phyloP scores from a whole-genome alignment of 2,329 filamentous ascomycete species.

The Juglanconis sp. region DNA sequence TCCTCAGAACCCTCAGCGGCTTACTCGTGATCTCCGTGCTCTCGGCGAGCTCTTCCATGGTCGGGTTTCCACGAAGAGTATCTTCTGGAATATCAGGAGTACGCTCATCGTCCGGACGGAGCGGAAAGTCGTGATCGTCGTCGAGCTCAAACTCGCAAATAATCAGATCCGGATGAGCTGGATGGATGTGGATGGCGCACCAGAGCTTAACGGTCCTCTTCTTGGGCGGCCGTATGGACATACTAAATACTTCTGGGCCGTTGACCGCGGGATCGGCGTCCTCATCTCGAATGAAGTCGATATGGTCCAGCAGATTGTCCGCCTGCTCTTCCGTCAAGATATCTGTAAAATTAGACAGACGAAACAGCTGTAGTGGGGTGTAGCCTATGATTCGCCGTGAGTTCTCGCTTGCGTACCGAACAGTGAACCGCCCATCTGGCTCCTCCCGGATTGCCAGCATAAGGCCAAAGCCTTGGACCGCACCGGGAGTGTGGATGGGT shows the following conservation, averaged over 20 bases:
- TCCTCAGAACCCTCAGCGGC: constrained; percentile 72
- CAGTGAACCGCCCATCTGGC: constrained; percentile 61
- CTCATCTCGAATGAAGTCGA: constrained; percentile 84
- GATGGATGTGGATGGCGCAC: constrained; percentile 80
- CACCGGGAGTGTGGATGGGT: constrained; percentile 82
- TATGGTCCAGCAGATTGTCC: constrained; percentile 79
- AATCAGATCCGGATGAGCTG: constrained; percentile 64
- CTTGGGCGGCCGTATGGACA: constrained; percentile 63
- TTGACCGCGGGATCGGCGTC: constrained; percentile 71
- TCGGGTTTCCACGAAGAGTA: constrained; percentile 70
- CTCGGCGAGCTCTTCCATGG: constrained; percentile 68
- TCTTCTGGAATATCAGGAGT: constrained; percentile 67
- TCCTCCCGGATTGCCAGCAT: constrained; percentile 73
- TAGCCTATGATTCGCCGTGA: constrained; percentile 72
- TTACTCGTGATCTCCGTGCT: constrained; percentile 74
- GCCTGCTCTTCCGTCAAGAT: constrained; percentile 80
- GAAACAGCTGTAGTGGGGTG: constrained; percentile 72
- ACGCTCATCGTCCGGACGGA: constrained; percentile 59
- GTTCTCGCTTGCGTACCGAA: constrained; percentile 79
- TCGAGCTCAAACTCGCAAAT: constrained; percentile 89
- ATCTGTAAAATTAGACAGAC: constrained; percentile 72
- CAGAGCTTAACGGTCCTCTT: constrained; percentile 66
- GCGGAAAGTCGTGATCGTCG: constrained; percentile 66
- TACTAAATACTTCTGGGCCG: constrained; percentile 81
- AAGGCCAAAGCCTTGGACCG: constrained; percentile 75